These are phyloP conservation scores for Colletotrichum filicis DNA, from an alignment of 2,329 filamentous ascomycete genomes.

Conservation along the genomic window DNA sequence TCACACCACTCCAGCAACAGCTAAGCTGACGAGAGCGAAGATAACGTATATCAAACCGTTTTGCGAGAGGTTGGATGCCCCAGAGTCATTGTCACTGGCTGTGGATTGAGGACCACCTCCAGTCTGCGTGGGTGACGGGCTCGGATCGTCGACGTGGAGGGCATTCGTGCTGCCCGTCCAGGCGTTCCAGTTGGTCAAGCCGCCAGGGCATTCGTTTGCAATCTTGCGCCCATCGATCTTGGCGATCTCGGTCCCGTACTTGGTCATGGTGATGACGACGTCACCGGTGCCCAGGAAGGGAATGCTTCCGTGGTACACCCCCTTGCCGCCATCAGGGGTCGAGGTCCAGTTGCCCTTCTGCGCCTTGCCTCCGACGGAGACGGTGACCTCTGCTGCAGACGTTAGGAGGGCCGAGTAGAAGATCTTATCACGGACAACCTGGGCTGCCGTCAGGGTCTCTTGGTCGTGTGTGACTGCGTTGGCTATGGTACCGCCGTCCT, in stretches of 20 bases:
- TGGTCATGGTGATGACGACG: constrained; percentile 47
- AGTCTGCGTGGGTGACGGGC: constrained; percentile 24
- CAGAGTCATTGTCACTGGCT: constrained; percentile 8
- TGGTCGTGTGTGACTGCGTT: constrained; percentile 42
- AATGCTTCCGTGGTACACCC: constrained; percentile 45
- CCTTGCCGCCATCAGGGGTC: constrained; percentile 32
- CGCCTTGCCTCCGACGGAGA: constrained; percentile 41
- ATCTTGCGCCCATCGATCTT: constrained; percentile 29
- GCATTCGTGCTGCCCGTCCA: constrained; percentile 29
- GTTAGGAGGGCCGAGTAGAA: constrained; percentile 41
- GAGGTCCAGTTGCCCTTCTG: constrained; percentile 34
- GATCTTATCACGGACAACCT: constrained; percentile 38
- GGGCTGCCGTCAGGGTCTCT: constrained; percentile 33
- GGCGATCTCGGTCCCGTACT: constrained; percentile 26
- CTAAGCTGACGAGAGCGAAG: background rate
- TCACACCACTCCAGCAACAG: constrained; percentile 5
- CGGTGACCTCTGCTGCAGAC: constrained; percentile 38
- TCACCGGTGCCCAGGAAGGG: constrained; percentile 41
- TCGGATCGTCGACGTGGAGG: constrained; percentile 28
- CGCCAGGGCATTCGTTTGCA: constrained; percentile 11
- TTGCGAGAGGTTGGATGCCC: background rate
- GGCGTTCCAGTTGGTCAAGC: constrained; percentile 36
- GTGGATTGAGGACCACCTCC: constrained; percentile 19
- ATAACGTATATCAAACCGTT: background rate
- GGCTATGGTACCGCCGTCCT: constrained; percentile 43